phyloP scores from a whole-genome alignment of 2,329 filamentous ascomycete genomes.

The Fusarium falciforme region DNA sequence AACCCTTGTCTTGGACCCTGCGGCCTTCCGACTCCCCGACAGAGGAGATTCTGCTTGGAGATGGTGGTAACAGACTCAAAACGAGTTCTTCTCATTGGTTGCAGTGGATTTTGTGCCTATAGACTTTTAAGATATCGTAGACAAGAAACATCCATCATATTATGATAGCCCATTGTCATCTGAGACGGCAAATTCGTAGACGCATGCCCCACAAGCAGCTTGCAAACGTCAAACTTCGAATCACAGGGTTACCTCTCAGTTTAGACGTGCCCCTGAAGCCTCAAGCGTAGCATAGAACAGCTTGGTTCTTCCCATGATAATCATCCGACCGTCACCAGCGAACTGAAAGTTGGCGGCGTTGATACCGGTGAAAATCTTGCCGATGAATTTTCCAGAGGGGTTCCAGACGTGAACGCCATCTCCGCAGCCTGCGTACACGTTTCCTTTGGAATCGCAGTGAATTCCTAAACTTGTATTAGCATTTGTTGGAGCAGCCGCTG shows the following conservation, averaged over 20 bases:
- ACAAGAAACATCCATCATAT: neutral
- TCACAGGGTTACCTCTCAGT: neutral
- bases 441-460: conserved; percentile 64
- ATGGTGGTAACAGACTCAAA: neutral
- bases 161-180: neutral
- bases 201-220: too few species aligned
- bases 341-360: conserved; percentile 60
- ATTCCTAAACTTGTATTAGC: conserved; percentile 54
- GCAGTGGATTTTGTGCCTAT: neutral
- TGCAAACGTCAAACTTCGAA: neutral
- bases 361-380: conserved; percentile 65
- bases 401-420: conserved; percentile 64
- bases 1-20: neutral
- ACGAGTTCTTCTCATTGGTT: neutral
- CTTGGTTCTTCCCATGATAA: conserved; percentile 50
- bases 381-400: conserved; percentile 58
- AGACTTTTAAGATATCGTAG: neutral
- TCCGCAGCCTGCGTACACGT: conserved; percentile 63
- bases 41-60: neutral
- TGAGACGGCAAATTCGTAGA: neutral
- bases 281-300: conserved; percentile 47
- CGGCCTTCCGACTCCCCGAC: neutral
- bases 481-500: neutral
- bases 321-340: conserved; percentile 50
- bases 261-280: conserved; percentile 29